Evolutionary conservation across 371 early-diverging fungal genomes (phyloP).

Genomic region (Mucor sp.): DNA sequence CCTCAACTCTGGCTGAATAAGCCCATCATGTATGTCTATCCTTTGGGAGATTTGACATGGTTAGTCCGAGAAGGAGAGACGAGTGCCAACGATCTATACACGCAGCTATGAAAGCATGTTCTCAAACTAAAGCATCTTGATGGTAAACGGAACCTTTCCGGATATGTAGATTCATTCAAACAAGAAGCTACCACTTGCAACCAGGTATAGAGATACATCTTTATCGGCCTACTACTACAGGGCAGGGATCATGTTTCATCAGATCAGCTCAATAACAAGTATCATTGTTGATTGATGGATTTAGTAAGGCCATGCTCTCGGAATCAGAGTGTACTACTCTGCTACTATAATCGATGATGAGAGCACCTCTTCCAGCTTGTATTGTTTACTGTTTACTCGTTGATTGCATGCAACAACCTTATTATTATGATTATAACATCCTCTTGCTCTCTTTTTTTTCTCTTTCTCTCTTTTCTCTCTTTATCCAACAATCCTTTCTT

Average conservation of each 20-base stretch:
- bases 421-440: conserved; percentile 8
- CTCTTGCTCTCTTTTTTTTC: not conserved
- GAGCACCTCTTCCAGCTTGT: not conserved
- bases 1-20: no score
- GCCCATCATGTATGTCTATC: no score
- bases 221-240: no score
- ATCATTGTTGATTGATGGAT: not conserved
- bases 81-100: no score
- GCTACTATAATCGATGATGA: not conserved
- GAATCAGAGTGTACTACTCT: not conserved
- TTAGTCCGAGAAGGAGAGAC: no score
- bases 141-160: not conserved
- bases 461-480: not conserved
- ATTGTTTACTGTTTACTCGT: conserved; percentile 11
- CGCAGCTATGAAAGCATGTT: not conserved
- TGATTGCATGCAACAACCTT: conserved; percentile 13
- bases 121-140: not conserved
- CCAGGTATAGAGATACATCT: no score
- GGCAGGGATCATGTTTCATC: not conserved
- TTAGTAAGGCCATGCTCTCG: not conserved
- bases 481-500: not conserved
- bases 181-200: no score
- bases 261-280: not conserved
- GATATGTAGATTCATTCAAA: not conserved
- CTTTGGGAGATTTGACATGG: no score